Evolutionary conservation across 805 yeast genomes (phyloP).

Genomic region (Starmera amethionina): DNA sequence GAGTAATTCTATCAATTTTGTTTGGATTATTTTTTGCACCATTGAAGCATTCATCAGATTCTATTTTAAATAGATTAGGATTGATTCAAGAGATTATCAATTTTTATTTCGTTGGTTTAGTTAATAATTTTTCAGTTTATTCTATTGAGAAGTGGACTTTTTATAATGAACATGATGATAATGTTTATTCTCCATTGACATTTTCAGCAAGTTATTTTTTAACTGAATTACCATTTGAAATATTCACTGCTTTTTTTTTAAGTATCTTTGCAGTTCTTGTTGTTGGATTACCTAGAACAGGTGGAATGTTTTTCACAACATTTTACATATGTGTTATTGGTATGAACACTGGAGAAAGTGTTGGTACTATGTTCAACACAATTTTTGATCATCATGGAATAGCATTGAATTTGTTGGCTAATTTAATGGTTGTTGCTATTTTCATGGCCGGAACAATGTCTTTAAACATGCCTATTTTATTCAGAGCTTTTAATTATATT

Average conservation of each 20-base stretch:
- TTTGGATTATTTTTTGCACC: constrained; percentile 64
- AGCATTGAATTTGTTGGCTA: constrained; percentile 61
- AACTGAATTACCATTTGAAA: constrained; percentile 61
- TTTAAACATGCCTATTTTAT: constrained; percentile 55
- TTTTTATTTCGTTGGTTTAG: constrained; percentile 69
- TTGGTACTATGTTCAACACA: constrained; percentile 69
- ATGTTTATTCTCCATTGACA: constrained; percentile 53
- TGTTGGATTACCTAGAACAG: constrained; percentile 59
- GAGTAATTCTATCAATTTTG: constrained; percentile 51
- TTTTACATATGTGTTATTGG: constrained; percentile 42
- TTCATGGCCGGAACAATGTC: constrained; percentile 81
- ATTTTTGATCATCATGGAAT: constrained; percentile 64
- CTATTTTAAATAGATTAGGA: constrained; percentile 64
- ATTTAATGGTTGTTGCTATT: constrained; percentile 54
- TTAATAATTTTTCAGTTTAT: constrained; percentile 67
- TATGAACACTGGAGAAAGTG: constrained; percentile 71
- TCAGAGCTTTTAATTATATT: constrained; percentile 58
- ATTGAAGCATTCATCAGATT: constrained; percentile 31
- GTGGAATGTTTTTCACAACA: constrained; percentile 55
- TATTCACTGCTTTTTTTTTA: constrained; percentile 47
- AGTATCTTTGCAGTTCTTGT: constrained; percentile 56
- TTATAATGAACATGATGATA: constrained; percentile 70
- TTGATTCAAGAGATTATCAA: constrained; percentile 65
- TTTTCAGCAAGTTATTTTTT: constrained; percentile 52
- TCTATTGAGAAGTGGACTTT: constrained; percentile 68